Evolutionary conservation across 129 eudicot genomes (phyloP).

Genomic region (Tagetes patula): DNA sequence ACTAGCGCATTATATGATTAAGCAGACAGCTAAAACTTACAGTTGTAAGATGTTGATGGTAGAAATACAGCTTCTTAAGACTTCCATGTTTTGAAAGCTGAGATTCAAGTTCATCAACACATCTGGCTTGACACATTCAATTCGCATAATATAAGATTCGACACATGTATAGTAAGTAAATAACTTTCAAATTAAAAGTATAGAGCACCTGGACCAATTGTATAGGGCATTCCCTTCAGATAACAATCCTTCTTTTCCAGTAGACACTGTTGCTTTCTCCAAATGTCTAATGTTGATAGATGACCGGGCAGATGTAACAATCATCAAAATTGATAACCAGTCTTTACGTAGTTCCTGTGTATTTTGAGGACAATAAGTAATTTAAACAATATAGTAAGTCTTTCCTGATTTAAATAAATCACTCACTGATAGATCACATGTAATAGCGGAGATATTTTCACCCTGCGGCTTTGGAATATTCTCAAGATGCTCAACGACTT

Average conservation of each 20-base stretch:
- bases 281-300: conserved; percentile 94
- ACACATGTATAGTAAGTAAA: conserved; percentile 10
- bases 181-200: conserved; percentile 9
- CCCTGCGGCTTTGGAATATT: conserved; percentile 98
- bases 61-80: conserved; percentile 91
- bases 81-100: conserved; percentile 94
- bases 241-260: conserved; percentile 96
- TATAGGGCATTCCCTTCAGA: conserved; percentile 98
- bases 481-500: conserved; percentile 90
- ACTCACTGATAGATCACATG: conserved; percentile 94
- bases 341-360: conserved; percentile 93
- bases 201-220: conserved; percentile 91
- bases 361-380: conserved; percentile 9
- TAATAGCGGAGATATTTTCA: conserved; percentile 90
- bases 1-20: not conserved
- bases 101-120: conserved; percentile 96
- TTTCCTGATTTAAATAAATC: not conserved
- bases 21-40: conserved; percentile 45
- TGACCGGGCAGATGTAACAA: conserved; percentile 96
- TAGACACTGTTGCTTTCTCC: conserved; percentile 98
- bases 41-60: conserved; percentile 97
- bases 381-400: not conserved
- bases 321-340: conserved; percentile 91
- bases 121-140: conserved; percentile 57
- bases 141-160: conserved; percentile 22